Percentiles rank a stretch among this genome's conserved stretches.
These are phyloP conservation scores for Stentor coeruleus DNA, from an alignment of 73 alveolate genomes.

Conservation along the genomic window DNA sequence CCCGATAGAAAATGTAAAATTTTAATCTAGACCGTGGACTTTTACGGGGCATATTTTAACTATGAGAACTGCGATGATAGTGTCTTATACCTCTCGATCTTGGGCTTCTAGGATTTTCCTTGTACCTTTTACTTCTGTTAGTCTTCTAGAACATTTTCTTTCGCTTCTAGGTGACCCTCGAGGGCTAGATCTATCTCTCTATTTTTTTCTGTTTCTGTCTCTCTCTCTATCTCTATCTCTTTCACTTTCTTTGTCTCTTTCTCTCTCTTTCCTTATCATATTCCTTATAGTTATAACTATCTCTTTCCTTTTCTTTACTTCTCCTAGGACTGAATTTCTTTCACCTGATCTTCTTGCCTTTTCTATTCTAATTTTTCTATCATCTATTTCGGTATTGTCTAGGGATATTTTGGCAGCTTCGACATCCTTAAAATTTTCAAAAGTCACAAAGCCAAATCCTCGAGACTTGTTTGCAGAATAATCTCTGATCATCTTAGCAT, in stretches of 20 bases:
- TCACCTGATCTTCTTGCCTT: slow-evolving; percentile 24
- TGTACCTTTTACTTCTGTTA: background rate
- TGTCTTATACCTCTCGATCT: background rate
- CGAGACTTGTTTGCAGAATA: background rate
- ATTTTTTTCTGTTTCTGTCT: background rate
- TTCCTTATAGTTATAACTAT: background rate
- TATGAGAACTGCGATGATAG: no score
- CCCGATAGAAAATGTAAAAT: no score
- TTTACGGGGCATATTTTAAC: no score
- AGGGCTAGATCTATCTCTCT: background rate
- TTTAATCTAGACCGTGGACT: no score
- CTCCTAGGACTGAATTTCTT: slow-evolving; percentile 9
- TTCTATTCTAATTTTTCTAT: slow-evolving; percentile 1
- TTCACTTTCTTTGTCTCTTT: background rate
- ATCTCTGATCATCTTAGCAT: slow-evolving; percentile 18
- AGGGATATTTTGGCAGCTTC: slow-evolving; percentile 18
- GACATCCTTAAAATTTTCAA: background rate
- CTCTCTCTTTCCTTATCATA: background rate
- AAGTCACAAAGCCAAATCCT: slow-evolving; percentile 30
- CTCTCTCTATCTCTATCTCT: slow-evolving; percentile 17
- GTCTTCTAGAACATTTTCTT: background rate
- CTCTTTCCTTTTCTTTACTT: background rate
- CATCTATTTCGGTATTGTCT: slow-evolving; percentile 1
- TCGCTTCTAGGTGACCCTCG: background rate
- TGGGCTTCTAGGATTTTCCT: background rate